These are phyloP conservation scores for Solanum corneliomulleri DNA, from an alignment of 257 asterid genomes.

Conservation along the genomic window DNA sequence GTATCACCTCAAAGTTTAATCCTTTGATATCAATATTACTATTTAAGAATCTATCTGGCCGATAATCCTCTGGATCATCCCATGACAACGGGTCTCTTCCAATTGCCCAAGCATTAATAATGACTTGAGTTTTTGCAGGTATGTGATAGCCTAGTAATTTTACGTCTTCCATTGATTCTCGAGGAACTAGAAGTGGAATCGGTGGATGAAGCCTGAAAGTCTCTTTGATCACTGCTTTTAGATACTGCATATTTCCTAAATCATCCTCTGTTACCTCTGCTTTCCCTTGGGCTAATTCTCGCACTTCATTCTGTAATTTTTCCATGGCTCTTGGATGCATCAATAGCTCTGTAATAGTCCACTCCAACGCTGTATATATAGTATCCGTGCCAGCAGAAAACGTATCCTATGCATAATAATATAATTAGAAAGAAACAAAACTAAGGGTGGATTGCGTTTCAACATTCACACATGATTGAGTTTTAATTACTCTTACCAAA, in stretches of 20 bases:
- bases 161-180: conserved; percentile 26
- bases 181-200: conserved; percentile 25
- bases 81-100: conserved; percentile 30
- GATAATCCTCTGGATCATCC: conserved; percentile 33
- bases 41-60: conserved; percentile 36
- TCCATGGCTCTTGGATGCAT: not conserved
- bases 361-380: conserved; percentile 9
- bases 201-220: conserved; percentile 36
- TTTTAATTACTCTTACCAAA: not conserved
- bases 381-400: conserved; percentile 46
- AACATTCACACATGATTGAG: no score
- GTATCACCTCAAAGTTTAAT: conserved; percentile 28
- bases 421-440: not conserved
- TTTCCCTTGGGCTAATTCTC: not conserved
- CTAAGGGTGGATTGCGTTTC: no score
- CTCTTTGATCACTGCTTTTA: conserved; percentile 39
- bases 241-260: conserved; percentile 24
- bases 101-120: conserved; percentile 42
- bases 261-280: conserved; percentile 19
- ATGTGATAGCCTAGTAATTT: conserved; percentile 31
- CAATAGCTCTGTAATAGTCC: conserved; percentile 34
- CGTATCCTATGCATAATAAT: conserved; percentile 20
- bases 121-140: conserved; percentile 12
- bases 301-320: conserved; percentile 23
- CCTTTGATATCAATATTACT: conserved; percentile 22